Percentiles rank a stretch among this genome's conserved stretches.
Conservation (phyloP, 1,284 basidiomycete genomes). For the Bjerkandera adusta region DNA sequence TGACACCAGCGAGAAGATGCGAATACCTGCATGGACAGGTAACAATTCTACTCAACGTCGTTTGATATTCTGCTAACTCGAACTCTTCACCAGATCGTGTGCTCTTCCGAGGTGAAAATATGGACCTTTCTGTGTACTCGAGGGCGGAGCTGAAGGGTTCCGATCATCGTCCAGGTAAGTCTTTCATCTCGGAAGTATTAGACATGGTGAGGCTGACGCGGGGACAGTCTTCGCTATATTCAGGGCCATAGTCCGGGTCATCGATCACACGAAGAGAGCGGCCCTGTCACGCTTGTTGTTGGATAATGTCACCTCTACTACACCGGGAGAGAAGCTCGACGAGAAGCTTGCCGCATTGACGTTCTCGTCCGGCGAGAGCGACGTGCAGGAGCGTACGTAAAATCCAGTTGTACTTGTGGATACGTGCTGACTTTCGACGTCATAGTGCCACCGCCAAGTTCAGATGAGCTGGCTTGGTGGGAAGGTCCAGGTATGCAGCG, state of each 20-base stretch:
- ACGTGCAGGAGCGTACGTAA: constrained; percentile 39
- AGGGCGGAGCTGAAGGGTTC: constrained; percentile 85
- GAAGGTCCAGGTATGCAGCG: constrained; percentile 54
- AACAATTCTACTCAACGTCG: neutral
- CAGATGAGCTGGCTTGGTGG: constrained; percentile 78
- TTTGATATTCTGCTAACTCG: constrained; percentile 1
- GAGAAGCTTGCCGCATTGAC: constrained; percentile 60
- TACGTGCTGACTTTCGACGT: constrained; percentile 25
- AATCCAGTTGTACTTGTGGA: neutral
- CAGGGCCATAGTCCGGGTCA: constrained; percentile 70
- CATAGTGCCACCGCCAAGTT: constrained; percentile 76
- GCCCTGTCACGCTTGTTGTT: constrained; percentile 69
- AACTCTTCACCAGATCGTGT: constrained; percentile 77
- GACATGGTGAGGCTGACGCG: neutral
- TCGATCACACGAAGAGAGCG: constrained; percentile 76
- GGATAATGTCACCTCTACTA: constrained; percentile 56
- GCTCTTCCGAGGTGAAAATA: constrained; percentile 71
- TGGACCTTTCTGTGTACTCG: constrained; percentile 66
- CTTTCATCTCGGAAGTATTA: neutral
- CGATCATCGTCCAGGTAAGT: constrained; percentile 88
- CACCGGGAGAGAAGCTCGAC: constrained; percentile 64
- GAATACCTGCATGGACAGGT: constrained; percentile 98
- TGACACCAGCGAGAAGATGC: constrained; percentile 94
- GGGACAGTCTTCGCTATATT: constrained; percentile 81
- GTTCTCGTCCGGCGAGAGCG: constrained; percentile 22